phyloP scores from a whole-genome alignment of 148 eudicot species.

The Selenicereus undatus region DNA sequence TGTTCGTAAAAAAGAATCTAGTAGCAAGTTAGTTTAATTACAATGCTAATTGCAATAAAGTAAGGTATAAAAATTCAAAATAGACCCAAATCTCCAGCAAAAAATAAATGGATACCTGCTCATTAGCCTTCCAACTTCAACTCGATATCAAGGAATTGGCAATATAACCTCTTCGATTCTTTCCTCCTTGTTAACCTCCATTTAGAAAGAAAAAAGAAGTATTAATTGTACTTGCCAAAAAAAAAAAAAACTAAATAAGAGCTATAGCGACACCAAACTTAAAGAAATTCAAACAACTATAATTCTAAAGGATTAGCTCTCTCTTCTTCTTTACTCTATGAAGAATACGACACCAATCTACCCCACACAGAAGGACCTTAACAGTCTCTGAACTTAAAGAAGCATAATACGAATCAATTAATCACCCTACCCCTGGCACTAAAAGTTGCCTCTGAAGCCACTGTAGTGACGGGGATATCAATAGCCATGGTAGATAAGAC shows the following conservation, averaged over 20 bases:
- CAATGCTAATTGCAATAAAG: neutral
- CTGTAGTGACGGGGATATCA: conserved; percentile 2
- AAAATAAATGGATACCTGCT: neutral
- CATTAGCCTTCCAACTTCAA: too few relatives aligned
- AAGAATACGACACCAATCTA: conserved; percentile 1
- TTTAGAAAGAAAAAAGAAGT: neutral
- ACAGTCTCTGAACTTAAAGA: neutral
- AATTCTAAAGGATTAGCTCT: neutral
- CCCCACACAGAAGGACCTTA: neutral
- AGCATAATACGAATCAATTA: conserved; percentile 3
- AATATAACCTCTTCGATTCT: neutral
- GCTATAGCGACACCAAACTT: neutral
- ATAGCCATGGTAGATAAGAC: neutral
- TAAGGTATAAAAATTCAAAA: neutral
- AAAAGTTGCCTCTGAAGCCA: conserved; percentile 5
- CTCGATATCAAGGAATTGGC: neutral
- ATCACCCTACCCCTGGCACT: neutral
- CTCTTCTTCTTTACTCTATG: conserved; percentile 8
- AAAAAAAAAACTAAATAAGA: neutral
- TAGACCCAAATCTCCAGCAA: neutral
- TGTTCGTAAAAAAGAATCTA: neutral
- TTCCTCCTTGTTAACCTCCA: neutral
- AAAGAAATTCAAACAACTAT: neutral
- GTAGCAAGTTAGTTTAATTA: neutral
- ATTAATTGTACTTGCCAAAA: too few relatives aligned